Base-by-base conservation (phyloP, 345 rosid genomes). In the Eucalyptus lansdowneana region DNA sequence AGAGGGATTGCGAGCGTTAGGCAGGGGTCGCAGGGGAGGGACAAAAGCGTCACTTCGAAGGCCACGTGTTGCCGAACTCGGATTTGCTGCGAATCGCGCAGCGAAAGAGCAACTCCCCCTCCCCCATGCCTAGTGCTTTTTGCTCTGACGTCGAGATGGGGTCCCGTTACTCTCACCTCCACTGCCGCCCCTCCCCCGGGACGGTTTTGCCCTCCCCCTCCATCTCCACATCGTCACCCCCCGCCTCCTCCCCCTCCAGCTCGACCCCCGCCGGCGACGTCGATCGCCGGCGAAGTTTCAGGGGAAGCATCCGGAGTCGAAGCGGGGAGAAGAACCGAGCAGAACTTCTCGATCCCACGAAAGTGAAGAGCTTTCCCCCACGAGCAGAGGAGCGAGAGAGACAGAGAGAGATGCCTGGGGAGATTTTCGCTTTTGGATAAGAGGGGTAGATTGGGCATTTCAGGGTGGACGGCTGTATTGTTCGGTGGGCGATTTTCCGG, bases 61-160 rank as follows among this genome's bases (percentile, higher is more conserved):
- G 85, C 91, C 93, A 92, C 94, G 94, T 93, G 94, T 89, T 89
- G 88, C 92, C 94, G 69, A 87, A 69, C 86, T 91, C 89, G 27
- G 85, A 65, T 51, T 67, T 53, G 89, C 81, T 81, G 86, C 86
- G 69, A 87, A 22, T 76, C 47, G 29, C 47, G 85, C 24, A 40
- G 7, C 85, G 85, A 6, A 76, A 37, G 58, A 53, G 58, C 25
- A 53, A 60, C 27, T 10, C 83, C 9, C 9, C 11, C 9, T 60
- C 67, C 67, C n/a, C 31, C 69, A 10, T 21, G 58, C 58, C 2
- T 53, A 53, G 0, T 13, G 31, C 69, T 13, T 62, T 27, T 62
- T 29, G 31, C 69, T 65, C 37, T 65, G 76, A n/a, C 76, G 76
- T 65, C 19, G 76, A 15, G 31, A 65, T n/a, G 37, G 76, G 76